Base-by-base conservation (phyloP, 1,284 basidiomycete species). In the Melampsora abietis-canadensis region DNA sequence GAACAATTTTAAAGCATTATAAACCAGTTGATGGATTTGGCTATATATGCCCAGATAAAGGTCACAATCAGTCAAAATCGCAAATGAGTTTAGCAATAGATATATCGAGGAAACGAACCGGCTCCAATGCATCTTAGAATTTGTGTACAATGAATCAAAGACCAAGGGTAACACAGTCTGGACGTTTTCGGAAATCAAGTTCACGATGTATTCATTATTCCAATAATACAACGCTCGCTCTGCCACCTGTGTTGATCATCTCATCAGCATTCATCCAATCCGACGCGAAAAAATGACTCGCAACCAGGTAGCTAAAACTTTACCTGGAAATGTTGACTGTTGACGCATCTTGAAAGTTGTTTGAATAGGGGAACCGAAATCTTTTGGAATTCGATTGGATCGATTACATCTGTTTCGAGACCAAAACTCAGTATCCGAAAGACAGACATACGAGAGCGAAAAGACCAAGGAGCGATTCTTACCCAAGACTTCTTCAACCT, bases 171-270 rank as follows among this genome's bases (percentile, higher is more conserved):
- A 85, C 77, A 99, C 89, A 76, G 90, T 84, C 21, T 88, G 84
- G 78, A 98, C 87, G 81, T 98, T 98, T 81, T 98, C 94, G 82
- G 93, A 93, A 90, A 99, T 98, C 68, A 98, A 87, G 83, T 97
- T 98, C 80, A 99, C 92, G 78, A 98, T 94, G 84, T 98, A 99
- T 84, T 98, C 96, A 84, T 98, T 98, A 84, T 98, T 96, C 94
- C 94, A 97, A 82, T 95, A 96, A 79, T 95, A 87, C 76, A 96
- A 83, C 4, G 94, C 93, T 48, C 94, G 87, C 82, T 97, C 94
- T 17, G 94, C 94, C 27, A 97, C 94, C 83, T 85, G 78, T 21
- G 19, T 15, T 17, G 51, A 30, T 17, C 31, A 62, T 5, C 14
- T 14, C 14, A 21, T 57, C 27, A 30, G 14, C 8, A 30, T 19